Evolutionary conservation across 148 eudicot genomes (phyloP), one percentile per base, ranked within the genome.

Genomic region (Cornus suecica): DNA sequence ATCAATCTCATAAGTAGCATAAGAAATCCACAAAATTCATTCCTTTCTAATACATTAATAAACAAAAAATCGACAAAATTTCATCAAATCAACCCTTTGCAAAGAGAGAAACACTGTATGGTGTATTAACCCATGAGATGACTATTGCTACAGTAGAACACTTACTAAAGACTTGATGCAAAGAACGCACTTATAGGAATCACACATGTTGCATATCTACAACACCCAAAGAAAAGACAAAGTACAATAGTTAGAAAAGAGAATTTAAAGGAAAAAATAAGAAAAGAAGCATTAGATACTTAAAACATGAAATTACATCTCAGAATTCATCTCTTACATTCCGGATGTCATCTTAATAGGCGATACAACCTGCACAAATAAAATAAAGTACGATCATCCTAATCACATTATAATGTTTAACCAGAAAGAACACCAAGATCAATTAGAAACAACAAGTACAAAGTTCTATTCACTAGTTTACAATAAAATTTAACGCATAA

Each of bases 301-400:
- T 62, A 34, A 25, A 58, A 52, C 22, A 60, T 32, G 51, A 29
- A 48, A 69, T 24, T 20, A 63, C 56, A 76, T 62, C 51, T 79
- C 98, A 87, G 32, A 69, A n/a, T 20, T 54, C 54, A 76, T 62
- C 51, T 79, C 98, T 89, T 85, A 94, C 98, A 94, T 94, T 83
- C 87, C 88, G 73, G 90, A 89, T 63, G 98, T 94, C 98, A 94
- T 94, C 80, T 94, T 92, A 76, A 94, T 94, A 51, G 98, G 98
- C 42, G 97, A 31, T 68, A 94, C 97, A 85, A 94, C 93, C 98
- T 94, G 93, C 82, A 85, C 20, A 61, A 76, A 37, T 37, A 37
- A 22, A 20, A 30, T 37, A 41, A 15, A 66, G 3, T 16, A 72
- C 65, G 24, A 26, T 34, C 10, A 26, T 7, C 26, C 48, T 1